Evolutionary conservation across 2,329 filamentous ascomycete species (phyloP), one percentile per base, ranked within the genome.

Genomic region (Onygenales sp.): DNA sequence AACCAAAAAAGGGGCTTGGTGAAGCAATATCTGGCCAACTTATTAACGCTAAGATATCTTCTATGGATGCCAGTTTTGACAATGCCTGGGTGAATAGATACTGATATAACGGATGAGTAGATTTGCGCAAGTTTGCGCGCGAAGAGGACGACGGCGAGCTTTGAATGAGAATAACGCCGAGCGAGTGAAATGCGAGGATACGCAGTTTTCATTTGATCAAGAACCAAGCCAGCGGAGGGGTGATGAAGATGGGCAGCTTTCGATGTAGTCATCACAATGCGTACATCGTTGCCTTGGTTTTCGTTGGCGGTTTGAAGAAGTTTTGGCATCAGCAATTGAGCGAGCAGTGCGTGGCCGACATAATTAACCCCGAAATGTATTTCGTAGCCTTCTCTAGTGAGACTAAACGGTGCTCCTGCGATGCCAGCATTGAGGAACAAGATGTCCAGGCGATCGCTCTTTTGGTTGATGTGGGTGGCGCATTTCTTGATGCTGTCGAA

Each of bases 311-410:
- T 77, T n/a, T 66, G 57, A 8, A 71, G 64, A 46, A 79, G 60
- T 0, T 62, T 66, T 1, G 74, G 74, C 1, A 77, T 60, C 0
- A 79, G 68, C 2, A 76, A 65, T 39, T 72, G 73, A 7, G 69
- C 76, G 10, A 79, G 59, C 0, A 78, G 66, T 3, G 74, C 73
- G 56, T 77, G 76, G n/a, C 75, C 77, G 56, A 79, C 63, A 63
- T 78, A 72, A 57, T 79, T 78, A 9, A 72, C 77, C 36, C 74
- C 77, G 53, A 78, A 73, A 50, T 78, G 75, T 36, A 73, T 67
- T 60, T 79, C 76, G 56, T 75, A 77, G 44, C 74, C 75, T 43
- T 78, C 74, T 14, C 68, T 63, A 0, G 75, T 78, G 2, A 66
- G 62, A 27, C 58, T 62, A 41, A 61, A 59, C 0, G 68, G 62